phyloP scores from a whole-genome alignment of 2,329 filamentous ascomycete species.

The Capronia epimyces region DNA sequence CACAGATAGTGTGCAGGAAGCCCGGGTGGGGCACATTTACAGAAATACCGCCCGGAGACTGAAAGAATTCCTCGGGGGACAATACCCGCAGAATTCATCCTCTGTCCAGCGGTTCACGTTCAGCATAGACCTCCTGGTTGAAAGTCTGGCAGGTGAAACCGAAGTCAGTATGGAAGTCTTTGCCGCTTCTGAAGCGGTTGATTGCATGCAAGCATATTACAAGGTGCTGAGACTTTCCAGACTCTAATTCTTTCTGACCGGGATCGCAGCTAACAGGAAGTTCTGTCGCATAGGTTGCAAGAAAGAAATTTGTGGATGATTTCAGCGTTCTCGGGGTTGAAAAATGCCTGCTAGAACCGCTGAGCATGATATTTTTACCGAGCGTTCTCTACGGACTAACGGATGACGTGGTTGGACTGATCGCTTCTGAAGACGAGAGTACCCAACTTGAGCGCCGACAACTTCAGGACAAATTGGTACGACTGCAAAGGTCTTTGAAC shows the following conservation, averaged over 20 bases:
- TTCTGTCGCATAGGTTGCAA: slow-evolving; percentile 34
- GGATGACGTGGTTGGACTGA: no score
- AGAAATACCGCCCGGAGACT: no score
- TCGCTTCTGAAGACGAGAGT: no score
- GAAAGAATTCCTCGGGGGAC: no score
- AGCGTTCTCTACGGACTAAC: slow-evolving; percentile 7
- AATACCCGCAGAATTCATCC: no score
- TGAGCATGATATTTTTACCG: slow-evolving; percentile 32
- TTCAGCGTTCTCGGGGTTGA: slow-evolving; percentile 39
- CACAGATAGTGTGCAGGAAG: no score
- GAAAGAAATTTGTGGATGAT: slow-evolving; percentile 40
- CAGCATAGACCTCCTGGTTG: slow-evolving; percentile 8
- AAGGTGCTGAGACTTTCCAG: slow-evolving; percentile 34
- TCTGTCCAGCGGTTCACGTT: slow-evolving; percentile 1
- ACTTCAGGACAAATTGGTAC: no score
- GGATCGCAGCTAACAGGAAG: background rate
- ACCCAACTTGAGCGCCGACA: no score
- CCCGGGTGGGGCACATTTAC: no score
- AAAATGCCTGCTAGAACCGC: slow-evolving; percentile 31
- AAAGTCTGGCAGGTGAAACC: slow-evolving; percentile 9
- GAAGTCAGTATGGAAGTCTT: slow-evolving; percentile 37
- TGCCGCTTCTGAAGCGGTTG: slow-evolving; percentile 37
- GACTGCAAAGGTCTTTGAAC: no score
- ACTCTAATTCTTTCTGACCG: background rate
- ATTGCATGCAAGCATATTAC: slow-evolving; percentile 45